These are phyloP conservation scores for Neofusicoccum ribis DNA, from an alignment of 2,329 filamentous ascomycete species.

Conservation along the genomic window DNA sequence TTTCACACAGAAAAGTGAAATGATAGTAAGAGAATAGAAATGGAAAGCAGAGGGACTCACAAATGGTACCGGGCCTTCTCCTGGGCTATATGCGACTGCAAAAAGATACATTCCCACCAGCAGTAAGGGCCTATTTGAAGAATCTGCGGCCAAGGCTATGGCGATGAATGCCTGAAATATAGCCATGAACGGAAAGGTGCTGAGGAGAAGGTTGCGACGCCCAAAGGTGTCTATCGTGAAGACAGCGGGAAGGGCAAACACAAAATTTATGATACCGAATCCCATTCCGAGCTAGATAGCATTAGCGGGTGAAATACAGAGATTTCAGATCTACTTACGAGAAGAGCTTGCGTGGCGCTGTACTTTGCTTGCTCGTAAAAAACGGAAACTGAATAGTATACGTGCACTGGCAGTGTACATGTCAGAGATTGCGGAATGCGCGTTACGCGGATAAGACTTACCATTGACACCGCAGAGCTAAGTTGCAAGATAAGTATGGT, in stretches of 20 bases:
- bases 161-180: constrained; percentile 52
- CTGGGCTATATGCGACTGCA: constrained; percentile 52
- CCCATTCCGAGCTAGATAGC: constrained; percentile 39
- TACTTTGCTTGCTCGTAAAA: constrained; percentile 50
- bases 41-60: background rate
- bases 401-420: background rate
- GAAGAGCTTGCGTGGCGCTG: background rate
- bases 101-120: constrained; percentile 49
- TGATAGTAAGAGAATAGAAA: background rate
- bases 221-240: constrained; percentile 45
- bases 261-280: constrained; percentile 47
- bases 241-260: constrained; percentile 48
- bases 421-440: no score
- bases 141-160: constrained; percentile 36
- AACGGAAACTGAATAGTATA: constrained; percentile 32
- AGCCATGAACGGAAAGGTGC: constrained; percentile 49
- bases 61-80: constrained; percentile 44
- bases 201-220: constrained; percentile 44
- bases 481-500: no score
- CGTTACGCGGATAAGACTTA: no score
- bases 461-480: no score
- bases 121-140: constrained; percentile 25
- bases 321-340: constrained; percentile 22
- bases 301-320: constrained; percentile 29
- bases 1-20: no score